Conservation (phyloP, 2,329 filamentous ascomycete genomes). For the Seiridium cupressi region DNA sequence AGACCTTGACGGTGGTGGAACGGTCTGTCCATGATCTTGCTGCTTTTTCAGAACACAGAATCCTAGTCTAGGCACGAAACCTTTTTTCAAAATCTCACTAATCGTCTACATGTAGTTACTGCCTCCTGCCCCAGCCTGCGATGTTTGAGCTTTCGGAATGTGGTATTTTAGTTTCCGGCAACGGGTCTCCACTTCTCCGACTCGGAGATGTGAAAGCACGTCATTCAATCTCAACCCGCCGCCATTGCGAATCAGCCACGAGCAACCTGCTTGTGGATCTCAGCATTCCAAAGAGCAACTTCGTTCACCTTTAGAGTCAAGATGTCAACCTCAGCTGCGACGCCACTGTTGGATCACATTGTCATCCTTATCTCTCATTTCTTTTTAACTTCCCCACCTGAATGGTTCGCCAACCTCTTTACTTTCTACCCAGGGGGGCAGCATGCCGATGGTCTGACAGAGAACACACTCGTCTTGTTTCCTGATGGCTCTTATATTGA, state of each 20-base stretch:
- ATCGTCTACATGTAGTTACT: background rate
- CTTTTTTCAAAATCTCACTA: background rate
- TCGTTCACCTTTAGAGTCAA: background rate
- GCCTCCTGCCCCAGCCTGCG: background rate
- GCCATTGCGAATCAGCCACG: slow-evolving; percentile 7
- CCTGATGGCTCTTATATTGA: slow-evolving; percentile 66
- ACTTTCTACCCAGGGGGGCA: slow-evolving; percentile 58
- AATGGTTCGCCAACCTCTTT: slow-evolving; percentile 52
- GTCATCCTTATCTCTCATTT: slow-evolving; percentile 59
- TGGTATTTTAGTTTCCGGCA: background rate
- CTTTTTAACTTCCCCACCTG: slow-evolving; percentile 44
- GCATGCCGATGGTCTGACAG: slow-evolving; percentile 59
- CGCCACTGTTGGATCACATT: slow-evolving; percentile 55
- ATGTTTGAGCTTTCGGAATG: background rate
- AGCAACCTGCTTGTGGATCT: background rate
- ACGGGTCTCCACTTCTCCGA: background rate
- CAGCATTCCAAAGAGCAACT: background rate
- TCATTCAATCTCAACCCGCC: slow-evolving; percentile 6
- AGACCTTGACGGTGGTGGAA: no score
- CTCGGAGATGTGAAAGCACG: slow-evolving; percentile 12
- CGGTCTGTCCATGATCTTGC: no score
- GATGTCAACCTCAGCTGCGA: background rate
- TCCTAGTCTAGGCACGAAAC: no score
- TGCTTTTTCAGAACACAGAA: no score
- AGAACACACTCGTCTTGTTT: slow-evolving; percentile 62